These are phyloP conservation scores for Pelargonium hybrid DNA, from an alignment of 441 rosid species.

Conservation along the genomic window DNA sequence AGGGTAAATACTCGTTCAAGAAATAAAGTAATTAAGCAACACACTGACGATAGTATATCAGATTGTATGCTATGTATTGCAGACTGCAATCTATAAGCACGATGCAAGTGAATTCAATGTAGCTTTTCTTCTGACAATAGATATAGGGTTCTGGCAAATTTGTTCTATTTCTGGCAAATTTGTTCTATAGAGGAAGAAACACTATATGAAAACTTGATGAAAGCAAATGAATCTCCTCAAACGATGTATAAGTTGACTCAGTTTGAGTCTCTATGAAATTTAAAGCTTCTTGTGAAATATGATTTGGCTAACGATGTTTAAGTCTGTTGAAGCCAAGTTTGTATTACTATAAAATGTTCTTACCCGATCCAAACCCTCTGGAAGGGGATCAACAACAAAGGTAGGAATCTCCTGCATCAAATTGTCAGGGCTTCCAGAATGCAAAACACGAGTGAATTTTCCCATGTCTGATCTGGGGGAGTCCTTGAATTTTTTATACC, in stretches of 20 bases:
- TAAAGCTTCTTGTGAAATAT: background rate
- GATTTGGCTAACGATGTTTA: background rate
- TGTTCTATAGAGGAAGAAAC: too few relatives aligned
- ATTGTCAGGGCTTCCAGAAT: conserved; percentile 58
- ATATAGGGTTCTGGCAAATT: too few relatives aligned
- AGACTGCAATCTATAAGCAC: background rate
- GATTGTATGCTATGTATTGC: background rate
- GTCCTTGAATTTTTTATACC: conserved; percentile 54
- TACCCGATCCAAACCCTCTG: conserved; percentile 64
- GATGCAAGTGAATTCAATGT: background rate
- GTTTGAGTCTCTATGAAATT: too few relatives aligned
- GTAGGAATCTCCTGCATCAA: conserved; percentile 68
- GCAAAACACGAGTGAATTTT: conserved; percentile 61
- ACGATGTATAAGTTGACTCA: too few relatives aligned
- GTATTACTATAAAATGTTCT: conserved; percentile 15
- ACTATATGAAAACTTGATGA: too few relatives aligned
- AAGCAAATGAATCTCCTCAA: too few relatives aligned
- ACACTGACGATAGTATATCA: background rate
- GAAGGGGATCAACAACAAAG: conserved; percentile 69
- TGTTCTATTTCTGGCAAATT: too few relatives aligned
- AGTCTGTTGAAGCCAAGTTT: background rate
- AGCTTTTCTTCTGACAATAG: too few relatives aligned
- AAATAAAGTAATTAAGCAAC: too few relatives aligned
- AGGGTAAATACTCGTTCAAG: background rate
- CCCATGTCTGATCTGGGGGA: conserved; percentile 78